These are phyloP conservation scores for Scalesia atractyloides DNA, from an alignment of 129 eudicot species.

Conservation along the genomic window DNA sequence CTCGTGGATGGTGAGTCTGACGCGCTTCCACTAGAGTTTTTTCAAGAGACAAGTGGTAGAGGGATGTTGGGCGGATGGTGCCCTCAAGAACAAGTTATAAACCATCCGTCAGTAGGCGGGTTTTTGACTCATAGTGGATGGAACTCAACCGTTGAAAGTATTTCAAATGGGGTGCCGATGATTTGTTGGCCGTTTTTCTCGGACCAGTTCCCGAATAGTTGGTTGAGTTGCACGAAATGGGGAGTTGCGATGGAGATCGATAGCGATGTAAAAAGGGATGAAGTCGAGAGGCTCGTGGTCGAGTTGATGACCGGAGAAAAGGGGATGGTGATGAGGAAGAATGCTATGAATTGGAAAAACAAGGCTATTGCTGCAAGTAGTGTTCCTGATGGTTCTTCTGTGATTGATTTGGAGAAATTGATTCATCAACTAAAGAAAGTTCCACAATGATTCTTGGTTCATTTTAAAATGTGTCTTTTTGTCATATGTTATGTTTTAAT, in stretches of 20 bases:
- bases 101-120: slow-evolving; percentile 36
- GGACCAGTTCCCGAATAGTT: slow-evolving; percentile 33
- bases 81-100: slow-evolving; percentile 38
- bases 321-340: slow-evolving; percentile 33
- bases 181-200: slow-evolving; percentile 40
- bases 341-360: slow-evolving; percentile 17
- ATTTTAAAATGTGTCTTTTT: not conserved
- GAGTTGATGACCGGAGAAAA: slow-evolving; percentile 35
- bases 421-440: slow-evolving; percentile 3
- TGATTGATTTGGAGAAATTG: slow-evolving; percentile 30
- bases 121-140: slow-evolving; percentile 42
- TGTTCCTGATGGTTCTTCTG: slow-evolving; percentile 37
- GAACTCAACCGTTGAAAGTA: slow-evolving; percentile 40
- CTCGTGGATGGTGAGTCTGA: slow-evolving; percentile 31
- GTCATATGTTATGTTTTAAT: not conserved
- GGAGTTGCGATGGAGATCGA: slow-evolving; percentile 48
- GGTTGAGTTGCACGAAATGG: slow-evolving; percentile 41
- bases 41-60: slow-evolving; percentile 26
- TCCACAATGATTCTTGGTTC: not conserved
- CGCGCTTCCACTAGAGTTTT: slow-evolving; percentile 33
- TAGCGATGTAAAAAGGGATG: slow-evolving; percentile 26
- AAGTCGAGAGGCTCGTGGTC: slow-evolving; percentile 35
- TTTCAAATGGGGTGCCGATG: slow-evolving; percentile 35
- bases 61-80: slow-evolving; percentile 41
- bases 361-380: slow-evolving; percentile 38